Evolutionary conservation across 2,329 filamentous ascomycete species (phyloP), one percentile per base, ranked within the genome.

Genomic region (Cladosporium colombiae): DNA sequence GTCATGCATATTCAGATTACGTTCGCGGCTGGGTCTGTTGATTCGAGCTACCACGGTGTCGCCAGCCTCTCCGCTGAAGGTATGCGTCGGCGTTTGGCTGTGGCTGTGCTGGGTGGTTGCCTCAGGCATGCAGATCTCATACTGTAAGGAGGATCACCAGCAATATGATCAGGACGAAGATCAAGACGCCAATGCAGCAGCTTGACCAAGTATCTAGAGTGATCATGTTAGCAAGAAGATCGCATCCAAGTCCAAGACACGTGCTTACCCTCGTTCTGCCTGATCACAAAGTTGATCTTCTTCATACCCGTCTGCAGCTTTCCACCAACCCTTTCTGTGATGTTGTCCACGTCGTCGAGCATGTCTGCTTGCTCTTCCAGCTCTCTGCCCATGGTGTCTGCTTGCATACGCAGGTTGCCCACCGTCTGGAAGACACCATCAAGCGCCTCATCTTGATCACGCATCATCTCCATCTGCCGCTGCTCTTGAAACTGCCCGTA

Each of bases 341-440:
- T 83, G 33, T 84, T 86, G 78, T 98, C 94, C 49, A 96, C 90
- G 62, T 91, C 89, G 69, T 95, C 89, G 65, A 99, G 83, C 86
- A 98, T 90, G 78, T 93, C 91, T 25, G 85, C 86, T 83, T 99
- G 95, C 81, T 99, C 95, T 79, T 97, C 96, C 55, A 99, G 83
- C 81, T 99, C 95, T 65, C 94, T 84, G 1, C 95, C 94, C 94
- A 99, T 99, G 72, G 93, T 91, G 78, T 96, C 89, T 1, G 95
- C 96, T 83, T 98, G 95, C 75, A 90, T 85, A 65, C 94, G 84
- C 75, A 99, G 80, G 76, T 93, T 97, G 2, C 93, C 94, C 27
- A 99, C 95, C 0, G 94, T 98, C 70, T 89, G 87, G 76, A 96
- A 97, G 56, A 99, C 94, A 18, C 91, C 91, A 76, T 98, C 94